These are phyloP conservation scores for Plectosphaerella plurivora DNA, from an alignment of 2,329 filamentous ascomycete species.

Conservation along the genomic window DNA sequence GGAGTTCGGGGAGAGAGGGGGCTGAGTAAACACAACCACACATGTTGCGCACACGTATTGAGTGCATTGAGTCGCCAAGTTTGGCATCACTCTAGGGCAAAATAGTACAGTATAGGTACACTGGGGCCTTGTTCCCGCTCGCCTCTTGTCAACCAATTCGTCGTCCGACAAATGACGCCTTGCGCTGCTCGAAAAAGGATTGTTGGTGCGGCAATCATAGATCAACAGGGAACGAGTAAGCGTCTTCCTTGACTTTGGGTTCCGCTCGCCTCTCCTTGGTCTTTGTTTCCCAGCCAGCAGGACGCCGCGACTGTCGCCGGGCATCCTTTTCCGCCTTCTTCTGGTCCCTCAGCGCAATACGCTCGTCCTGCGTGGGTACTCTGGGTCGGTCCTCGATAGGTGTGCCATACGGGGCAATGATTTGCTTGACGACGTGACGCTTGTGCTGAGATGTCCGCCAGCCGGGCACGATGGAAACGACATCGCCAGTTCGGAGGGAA, in stretches of 20 bases:
- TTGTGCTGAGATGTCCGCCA: conserved; percentile 63
- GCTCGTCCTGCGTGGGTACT: conserved; percentile 61
- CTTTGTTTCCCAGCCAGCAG: conserved; percentile 7
- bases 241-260: neutral
- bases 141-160: no score
- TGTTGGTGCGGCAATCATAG: no score
- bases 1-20: conserved; percentile 89
- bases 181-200: no score
- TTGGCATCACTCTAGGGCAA: neutral
- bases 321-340: conserved; percentile 55
- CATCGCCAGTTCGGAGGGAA: conserved; percentile 69
- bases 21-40: conserved; percentile 37
- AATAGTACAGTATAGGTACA: neutral
- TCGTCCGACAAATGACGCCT: no score
- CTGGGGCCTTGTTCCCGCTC: no score
- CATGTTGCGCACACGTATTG: neutral
- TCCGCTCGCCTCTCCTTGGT: neutral
- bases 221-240: no score
- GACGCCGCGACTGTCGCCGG: conserved; percentile 34
- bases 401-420: conserved; percentile 64
- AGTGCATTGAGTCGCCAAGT: neutral
- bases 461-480: conserved; percentile 65
- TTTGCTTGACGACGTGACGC: conserved; percentile 68
- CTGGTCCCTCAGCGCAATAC: conserved; percentile 47
- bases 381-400: conserved; percentile 61